Conservation (phyloP, 495 filamentous ascomycete genomes). For the Pseudoneurospora amorphoporcata region DNA sequence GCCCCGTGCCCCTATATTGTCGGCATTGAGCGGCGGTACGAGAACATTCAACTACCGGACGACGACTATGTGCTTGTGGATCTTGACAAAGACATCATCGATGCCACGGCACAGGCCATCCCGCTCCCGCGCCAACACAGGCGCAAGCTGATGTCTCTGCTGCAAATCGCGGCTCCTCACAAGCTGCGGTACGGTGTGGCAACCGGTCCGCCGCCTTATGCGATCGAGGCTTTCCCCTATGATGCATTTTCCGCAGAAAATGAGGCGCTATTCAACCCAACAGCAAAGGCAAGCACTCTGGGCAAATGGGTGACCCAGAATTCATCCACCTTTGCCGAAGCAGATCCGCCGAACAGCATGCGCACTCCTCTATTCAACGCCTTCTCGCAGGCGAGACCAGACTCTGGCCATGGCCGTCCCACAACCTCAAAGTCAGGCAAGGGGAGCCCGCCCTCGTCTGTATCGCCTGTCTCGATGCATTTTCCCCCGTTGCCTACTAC, state of each 20-base stretch:
- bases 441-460: slow-evolving; percentile 72
- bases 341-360: slow-evolving; percentile 40
- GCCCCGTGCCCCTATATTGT: slow-evolving; percentile 96
- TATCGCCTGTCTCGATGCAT: slow-evolving; percentile 70
- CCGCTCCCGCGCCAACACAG: slow-evolving; percentile 81
- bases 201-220: slow-evolving; percentile 84
- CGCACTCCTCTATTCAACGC: slow-evolving; percentile 68
- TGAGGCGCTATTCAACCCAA: slow-evolving; percentile 61
- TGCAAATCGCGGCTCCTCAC: slow-evolving; percentile 86
- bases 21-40: slow-evolving; percentile 88
- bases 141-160: slow-evolving; percentile 74
- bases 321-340: slow-evolving; percentile 72
- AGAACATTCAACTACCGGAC: slow-evolving; percentile 83
- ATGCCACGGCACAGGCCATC: slow-evolving; percentile 61
- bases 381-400: slow-evolving; percentile 68
- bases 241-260: slow-evolving; percentile 86
- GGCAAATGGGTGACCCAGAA: slow-evolving; percentile 80
- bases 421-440: slow-evolving; percentile 69
- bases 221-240: slow-evolving; percentile 81
- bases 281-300: slow-evolving; percentile 57
- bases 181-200: slow-evolving; percentile 79
- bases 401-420: slow-evolving; percentile 60
- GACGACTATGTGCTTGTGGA: slow-evolving; percentile 95
- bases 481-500: slow-evolving; percentile 68
- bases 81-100: slow-evolving; percentile 79